Base-by-base conservation (phyloP, 192 early-diverging fungal species). In the Mortierella hygrophila region DNA sequence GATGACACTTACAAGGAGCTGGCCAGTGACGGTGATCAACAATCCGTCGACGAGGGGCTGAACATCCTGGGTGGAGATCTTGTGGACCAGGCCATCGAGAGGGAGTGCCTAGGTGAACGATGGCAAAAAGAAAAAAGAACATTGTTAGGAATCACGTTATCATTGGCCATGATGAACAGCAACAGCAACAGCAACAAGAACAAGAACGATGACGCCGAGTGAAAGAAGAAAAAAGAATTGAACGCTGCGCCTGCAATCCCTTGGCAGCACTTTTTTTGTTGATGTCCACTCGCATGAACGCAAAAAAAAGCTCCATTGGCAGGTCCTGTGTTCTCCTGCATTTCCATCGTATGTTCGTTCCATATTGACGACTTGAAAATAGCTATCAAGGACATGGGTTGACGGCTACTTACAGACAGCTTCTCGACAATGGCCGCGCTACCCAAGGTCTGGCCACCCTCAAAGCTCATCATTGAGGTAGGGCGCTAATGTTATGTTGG, bases 11-110 rank as follows among this genome's bases (percentile, higher is more conserved):
- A 95, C 95, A 88, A 96, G 85, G 29, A 99, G 91, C 87, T 96
- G 95, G 74, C 98, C 98, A 46, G 97, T 97, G 23, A 99, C 97
- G 37, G 84, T 78, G 54, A 99, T 95, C 44, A 99, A 44, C 90
- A 13, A 21, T 4, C 18, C 29, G 55, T 94, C 94, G 68, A 89
- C 85, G 68, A 92, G 89, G 29, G 95, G 95, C 90, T 98, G 97
- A 9, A 94, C 92, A 89, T 99, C 98, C 65, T 93, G 83, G 54
- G 97, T 96, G 70, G 91, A 85, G 79, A 98, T 87, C 41, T 91
- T 86, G 90, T 97, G 96, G 35, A 82, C 82, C 63, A 99, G 93
- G 11, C 89, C 88, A 72, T 91, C 82, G 90, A 99, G 96, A 29
- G 97, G 96, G 68, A 99, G 92, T 47, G 60, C 54, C 95, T 96